Evolutionary conservation across 495 filamentous ascomycete genomes (phyloP).

Genomic region (Penicillium crystallinum): DNA sequence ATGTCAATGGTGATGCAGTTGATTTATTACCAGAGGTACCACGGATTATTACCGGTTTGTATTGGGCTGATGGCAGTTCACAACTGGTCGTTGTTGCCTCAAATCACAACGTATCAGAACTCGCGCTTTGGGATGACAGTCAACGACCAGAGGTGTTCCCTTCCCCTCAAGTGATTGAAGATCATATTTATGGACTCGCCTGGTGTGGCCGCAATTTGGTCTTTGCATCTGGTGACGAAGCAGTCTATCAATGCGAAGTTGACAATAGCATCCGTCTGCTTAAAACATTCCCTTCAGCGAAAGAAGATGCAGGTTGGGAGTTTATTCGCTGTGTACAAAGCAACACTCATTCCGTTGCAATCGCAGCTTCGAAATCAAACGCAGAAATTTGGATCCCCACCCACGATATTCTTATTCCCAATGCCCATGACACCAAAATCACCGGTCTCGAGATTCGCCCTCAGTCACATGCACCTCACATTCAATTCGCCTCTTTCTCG

Average conservation of each 20-base stretch:
- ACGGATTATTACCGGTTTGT: conserved; percentile 39
- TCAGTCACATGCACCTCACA: conserved; percentile 22
- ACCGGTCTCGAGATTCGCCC: conserved; percentile 43
- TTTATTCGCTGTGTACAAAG: conserved; percentile 34
- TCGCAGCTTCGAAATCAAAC: conserved; percentile 29
- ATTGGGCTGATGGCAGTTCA: conserved; percentile 37
- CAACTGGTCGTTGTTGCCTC: conserved; percentile 42
- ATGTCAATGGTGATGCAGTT: conserved; percentile 51
- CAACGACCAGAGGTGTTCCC: conserved; percentile 40
- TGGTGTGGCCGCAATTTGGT: conserved; percentile 34
- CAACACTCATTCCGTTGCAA: conserved; percentile 25
- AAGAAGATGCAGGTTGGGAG: conserved; percentile 30
- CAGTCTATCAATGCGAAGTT: conserved; percentile 42
- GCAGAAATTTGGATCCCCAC: conserved; percentile 42
- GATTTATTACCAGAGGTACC: conserved; percentile 46
- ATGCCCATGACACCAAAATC: conserved; percentile 41
- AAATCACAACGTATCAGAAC: conserved; percentile 35
- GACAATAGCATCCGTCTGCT: conserved; percentile 34
- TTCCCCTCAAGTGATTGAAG: conserved; percentile 34
- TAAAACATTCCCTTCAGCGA: conserved; percentile 31
- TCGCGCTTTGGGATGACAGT: conserved; percentile 44
- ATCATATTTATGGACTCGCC: conserved; percentile 33
- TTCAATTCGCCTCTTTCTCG: conserved; percentile 43
- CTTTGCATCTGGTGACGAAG: conserved; percentile 37
- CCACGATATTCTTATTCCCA: conserved; percentile 36